These are phyloP conservation scores for Nothophaeocryptopus gaeumannii DNA, from an alignment of 2,329 filamentous ascomycete genomes.

Conservation along the genomic window DNA sequence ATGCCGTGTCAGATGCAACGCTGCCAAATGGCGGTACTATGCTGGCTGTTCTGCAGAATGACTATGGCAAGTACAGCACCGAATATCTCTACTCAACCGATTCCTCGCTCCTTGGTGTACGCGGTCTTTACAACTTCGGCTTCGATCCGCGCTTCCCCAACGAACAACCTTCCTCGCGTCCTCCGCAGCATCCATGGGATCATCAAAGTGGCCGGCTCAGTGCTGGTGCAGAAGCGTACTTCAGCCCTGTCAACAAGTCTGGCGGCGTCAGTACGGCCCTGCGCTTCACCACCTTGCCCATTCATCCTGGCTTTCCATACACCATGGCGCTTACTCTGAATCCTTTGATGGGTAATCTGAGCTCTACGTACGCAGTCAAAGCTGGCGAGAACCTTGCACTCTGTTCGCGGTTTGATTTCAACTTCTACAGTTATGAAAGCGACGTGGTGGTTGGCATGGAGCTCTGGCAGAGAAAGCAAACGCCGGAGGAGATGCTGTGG, in stretches of 20 bases:
- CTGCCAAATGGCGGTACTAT: conserved; percentile 74
- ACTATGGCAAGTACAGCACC: conserved; percentile 80
- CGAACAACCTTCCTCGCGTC: conserved; percentile 19
- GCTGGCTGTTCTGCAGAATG: conserved; percentile 72
- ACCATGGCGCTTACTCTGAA: conserved; percentile 92
- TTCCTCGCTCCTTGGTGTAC: conserved; percentile 79
- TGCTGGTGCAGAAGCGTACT: conserved; percentile 90
- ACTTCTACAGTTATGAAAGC: conserved; percentile 97
- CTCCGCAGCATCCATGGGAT: conserved; percentile 43
- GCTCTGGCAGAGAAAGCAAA: conserved; percentile 63
- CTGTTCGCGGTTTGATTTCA: conserved; percentile 91
- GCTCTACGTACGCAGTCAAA: conserved; percentile 85
- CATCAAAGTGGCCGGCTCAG: conserved; percentile 78
- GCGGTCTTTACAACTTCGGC: conserved; percentile 93
- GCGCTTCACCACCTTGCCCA: conserved; percentile 82
- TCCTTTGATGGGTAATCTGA: conserved; percentile 89
- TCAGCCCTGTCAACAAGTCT: conserved; percentile 90
- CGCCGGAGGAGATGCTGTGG: conserved; percentile 43
- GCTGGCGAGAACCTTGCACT: conserved; percentile 79
- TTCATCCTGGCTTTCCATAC: conserved; percentile 79
- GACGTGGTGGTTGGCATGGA: conserved; percentile 89
- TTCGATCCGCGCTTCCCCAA: conserved; percentile 55
- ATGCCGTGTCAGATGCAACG: conserved; percentile 69
- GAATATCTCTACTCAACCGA: conserved; percentile 93
- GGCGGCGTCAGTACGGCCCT: conserved; percentile 85